These are phyloP conservation scores for Mesotaenium endlicherianum DNA, from an alignment of 139 green algal genomes.

Conservation along the genomic window DNA sequence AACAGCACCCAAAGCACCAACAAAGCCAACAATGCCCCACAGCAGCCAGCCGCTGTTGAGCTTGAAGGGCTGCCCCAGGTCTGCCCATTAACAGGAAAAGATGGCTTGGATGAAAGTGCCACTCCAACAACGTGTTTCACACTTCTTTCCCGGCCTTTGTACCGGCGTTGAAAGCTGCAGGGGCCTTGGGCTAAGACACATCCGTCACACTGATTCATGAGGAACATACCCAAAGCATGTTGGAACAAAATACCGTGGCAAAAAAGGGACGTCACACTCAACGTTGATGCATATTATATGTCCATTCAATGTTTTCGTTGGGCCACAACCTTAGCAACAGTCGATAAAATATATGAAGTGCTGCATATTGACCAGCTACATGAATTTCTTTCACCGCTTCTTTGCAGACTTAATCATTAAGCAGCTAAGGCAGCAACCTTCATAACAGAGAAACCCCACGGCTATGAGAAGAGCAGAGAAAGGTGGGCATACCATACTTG, in stretches of 20 bases:
- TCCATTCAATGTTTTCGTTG: not conserved
- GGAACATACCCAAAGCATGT: not conserved
- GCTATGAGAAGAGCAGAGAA: not conserved
- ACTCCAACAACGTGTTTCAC: not conserved
- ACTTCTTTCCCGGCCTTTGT: not conserved
- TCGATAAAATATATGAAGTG: not conserved
- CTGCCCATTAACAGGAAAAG: not conserved
- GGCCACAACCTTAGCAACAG: not conserved
- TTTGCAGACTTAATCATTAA: not conserved
- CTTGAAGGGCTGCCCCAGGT: conserved; percentile 3
- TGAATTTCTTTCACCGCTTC: not conserved
- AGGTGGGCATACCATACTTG: conserved; percentile 3
- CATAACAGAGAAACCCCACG: not conserved
- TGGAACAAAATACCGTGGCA: not conserved
- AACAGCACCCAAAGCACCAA: not conserved
- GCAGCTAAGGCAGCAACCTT: not conserved
- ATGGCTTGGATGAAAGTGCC: not conserved
- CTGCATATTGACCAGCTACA: not conserved
- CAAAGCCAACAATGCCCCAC: conserved; percentile 5
- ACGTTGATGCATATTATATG: not conserved
- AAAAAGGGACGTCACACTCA: not conserved
- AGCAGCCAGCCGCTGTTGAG: conserved; percentile 12
- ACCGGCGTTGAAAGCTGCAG: not conserved
- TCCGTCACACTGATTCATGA: not conserved
- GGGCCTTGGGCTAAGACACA: not conserved